Percentiles rank a stretch among this genome's conserved stretches.
These are phyloP conservation scores for Ogataea naganishii DNA, from an alignment of 805 yeast genomes.

Conservation along the genomic window DNA sequence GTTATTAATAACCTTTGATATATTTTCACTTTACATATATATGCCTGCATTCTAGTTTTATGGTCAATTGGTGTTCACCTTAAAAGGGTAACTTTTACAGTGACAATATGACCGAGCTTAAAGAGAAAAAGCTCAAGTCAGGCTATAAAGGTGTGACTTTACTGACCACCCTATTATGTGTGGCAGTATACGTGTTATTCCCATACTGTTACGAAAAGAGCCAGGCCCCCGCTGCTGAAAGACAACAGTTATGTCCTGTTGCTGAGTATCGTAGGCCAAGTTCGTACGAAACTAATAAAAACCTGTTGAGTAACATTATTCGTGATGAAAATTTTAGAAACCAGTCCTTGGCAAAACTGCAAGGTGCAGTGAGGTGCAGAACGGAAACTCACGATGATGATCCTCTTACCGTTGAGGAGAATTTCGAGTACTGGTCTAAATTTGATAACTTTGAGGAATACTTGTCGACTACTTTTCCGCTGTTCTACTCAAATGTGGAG, in stretches of 20 bases:
- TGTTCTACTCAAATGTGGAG: constrained; percentile 35
- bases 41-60: no score
- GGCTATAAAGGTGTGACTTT: no score
- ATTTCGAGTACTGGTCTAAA: constrained; percentile 40
- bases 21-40: no score
- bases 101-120: no score
- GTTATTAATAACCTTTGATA: no score
- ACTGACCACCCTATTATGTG: no score
- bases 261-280: constrained; percentile 10
- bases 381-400: constrained; percentile 38
- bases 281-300: constrained; percentile 7
- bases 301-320: constrained; percentile 17
- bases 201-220: no score
- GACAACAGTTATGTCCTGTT: constrained; percentile 8
- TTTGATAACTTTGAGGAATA: constrained; percentile 44
- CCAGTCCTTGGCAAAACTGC: constrained; percentile 30
- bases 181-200: no score
- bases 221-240: no score
- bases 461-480: constrained; percentile 46
- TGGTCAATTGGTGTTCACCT: no score
- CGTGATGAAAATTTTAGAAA: constrained; percentile 20
- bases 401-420: constrained; percentile 36
- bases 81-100: no score
- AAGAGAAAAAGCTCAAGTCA: no score
- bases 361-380: constrained; percentile 39